These are phyloP conservation scores for Penicillium antarcticum DNA, from an alignment of 495 filamentous ascomycete species.

Conservation along the genomic window DNA sequence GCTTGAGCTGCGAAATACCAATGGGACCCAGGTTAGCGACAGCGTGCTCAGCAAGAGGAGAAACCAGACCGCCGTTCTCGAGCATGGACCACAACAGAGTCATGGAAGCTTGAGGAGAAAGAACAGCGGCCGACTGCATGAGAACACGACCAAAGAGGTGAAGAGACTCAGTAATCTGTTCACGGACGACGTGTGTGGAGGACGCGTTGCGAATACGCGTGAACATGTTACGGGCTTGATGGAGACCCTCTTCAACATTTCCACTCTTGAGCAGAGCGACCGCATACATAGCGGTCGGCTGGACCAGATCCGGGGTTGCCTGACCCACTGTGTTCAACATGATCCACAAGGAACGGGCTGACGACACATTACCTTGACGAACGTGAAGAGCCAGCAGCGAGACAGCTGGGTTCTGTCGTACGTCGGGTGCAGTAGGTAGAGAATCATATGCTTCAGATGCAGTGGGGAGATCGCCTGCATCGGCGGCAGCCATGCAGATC, in stretches of 20 bases:
- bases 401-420: constrained; percentile 64
- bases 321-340: constrained; percentile 59
- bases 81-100: constrained; percentile 71
- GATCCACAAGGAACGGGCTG: constrained; percentile 73
- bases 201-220: constrained; percentile 61
- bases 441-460: constrained; percentile 65
- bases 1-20: constrained; percentile 52
- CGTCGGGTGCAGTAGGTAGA: constrained; percentile 45
- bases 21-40: constrained; percentile 59
- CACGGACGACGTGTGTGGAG: constrained; percentile 45
- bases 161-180: constrained; percentile 83
- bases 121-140: constrained; percentile 41
- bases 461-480: constrained; percentile 66
- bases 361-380: constrained; percentile 71
- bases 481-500: constrained; percentile 70
- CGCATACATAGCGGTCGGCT: constrained; percentile 82
- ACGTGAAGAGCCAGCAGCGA: constrained; percentile 83
- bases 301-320: constrained; percentile 66
- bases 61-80: constrained; percentile 62
- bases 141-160: constrained; percentile 68
- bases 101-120: constrained; percentile 54
- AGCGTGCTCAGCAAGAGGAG: constrained; percentile 59
- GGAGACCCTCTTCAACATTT: constrained; percentile 70
- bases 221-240: constrained; percentile 79
- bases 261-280: constrained; percentile 78